Evolutionary conservation across 169 alveolate genomes (phyloP).

Genomic region (Plasmodium inui): DNA sequence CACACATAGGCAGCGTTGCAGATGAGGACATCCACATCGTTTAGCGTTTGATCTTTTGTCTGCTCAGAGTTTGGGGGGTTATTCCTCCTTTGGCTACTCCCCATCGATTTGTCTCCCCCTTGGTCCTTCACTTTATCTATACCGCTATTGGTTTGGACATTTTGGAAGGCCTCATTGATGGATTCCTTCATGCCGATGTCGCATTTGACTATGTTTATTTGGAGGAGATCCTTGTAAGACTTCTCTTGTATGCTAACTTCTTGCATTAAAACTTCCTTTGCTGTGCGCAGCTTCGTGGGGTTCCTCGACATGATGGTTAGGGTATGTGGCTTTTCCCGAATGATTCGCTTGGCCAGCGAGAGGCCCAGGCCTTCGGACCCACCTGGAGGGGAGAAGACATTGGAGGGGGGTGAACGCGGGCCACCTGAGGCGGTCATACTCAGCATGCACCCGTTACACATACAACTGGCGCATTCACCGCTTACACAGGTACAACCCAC

Average conservation of each 20-base stretch:
- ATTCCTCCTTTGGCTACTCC: background rate
- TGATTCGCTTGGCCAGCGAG: constrained; percentile 37
- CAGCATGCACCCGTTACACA: background rate
- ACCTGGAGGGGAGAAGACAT: constrained; percentile 1
- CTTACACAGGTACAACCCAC: no score
- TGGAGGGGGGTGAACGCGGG: background rate
- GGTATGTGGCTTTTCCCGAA: constrained; percentile 36
- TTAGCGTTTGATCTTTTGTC: background rate
- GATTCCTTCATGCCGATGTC: constrained; percentile 39
- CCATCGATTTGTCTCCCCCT: background rate
- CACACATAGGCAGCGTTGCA: constrained; percentile 73
- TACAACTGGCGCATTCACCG: no score
- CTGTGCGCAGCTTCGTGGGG: constrained; percentile 25
- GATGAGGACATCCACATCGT: constrained; percentile 49
- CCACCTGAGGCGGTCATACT: background rate
- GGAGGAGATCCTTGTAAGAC: background rate
- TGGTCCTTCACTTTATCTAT: constrained; percentile 20
- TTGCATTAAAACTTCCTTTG: constrained; percentile 9
- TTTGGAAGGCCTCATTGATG: constrained; percentile 49
- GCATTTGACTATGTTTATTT: constrained; percentile 48
- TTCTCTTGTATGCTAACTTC: background rate
- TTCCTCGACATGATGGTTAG: constrained; percentile 41
- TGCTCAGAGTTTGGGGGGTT: background rate
- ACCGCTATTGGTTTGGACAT: constrained; percentile 21
- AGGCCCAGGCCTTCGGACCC: constrained; percentile 73